Base-by-base conservation (phyloP, 2,329 filamentous ascomycete genomes). In the Colletotrichum musae region DNA sequence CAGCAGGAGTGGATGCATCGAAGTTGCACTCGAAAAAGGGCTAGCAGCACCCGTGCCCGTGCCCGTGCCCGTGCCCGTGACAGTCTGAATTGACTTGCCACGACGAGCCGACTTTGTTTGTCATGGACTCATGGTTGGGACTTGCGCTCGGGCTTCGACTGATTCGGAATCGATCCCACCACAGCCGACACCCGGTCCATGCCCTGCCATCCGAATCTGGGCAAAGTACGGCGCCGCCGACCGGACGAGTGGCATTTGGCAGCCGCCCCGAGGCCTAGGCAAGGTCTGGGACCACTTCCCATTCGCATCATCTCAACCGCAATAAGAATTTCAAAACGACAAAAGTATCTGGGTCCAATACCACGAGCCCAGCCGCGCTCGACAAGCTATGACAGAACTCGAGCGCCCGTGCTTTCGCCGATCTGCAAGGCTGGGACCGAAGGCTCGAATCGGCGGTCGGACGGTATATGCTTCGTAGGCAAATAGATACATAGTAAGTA, bases 381-480 rank as follows among this genome's bases (percentile, higher is more conserved):
- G 9, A 10, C 32, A 36, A 36, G 32, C 32, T 10, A 36, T 7
- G 9, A 36, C 32, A 36, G 10, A 36, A 36, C 32, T 7, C 32
- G 32, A 36, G 32, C 32, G 7, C 7, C 32, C 9, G 32, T 36
- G 32, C 54, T n/a, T 18, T 39, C 28, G 32, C 66, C 67, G 67
- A 70, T 70, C 67, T 21, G 21, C 56, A 21, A 54, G 57, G 41
- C 54, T 57, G 50, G 43, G 62, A 66, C 41, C 50, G n/a, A 60
- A 66, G 47, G 63, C 51, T 52, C 51, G 52, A 36, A 70, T 70
- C 67, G 67, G 62, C 62, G 62, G 51, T 66, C 67, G 52, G 62
- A 61, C 62, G 41, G 16, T 21, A 39, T 32, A 39, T 41, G 26
- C 16, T 21, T 32, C 47, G 21, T 24, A 24, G 21, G 21, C 21